Percentiles rank a stretch among this genome's conserved stretches.
These are phyloP conservation scores for Pyrus betulifolia DNA, from an alignment of 306 rosid genomes.

Conservation along the genomic window DNA sequence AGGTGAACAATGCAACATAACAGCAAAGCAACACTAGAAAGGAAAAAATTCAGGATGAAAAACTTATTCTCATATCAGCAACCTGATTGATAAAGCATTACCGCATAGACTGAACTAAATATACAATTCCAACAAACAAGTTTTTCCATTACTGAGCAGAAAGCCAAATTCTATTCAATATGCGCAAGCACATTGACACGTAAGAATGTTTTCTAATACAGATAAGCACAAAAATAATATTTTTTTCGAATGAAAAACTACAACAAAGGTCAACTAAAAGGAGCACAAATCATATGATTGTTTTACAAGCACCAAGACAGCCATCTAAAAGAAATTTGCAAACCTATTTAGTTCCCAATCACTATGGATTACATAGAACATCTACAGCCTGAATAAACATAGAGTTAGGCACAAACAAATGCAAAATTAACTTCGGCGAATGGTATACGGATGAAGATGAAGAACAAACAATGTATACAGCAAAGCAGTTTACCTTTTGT, in stretches of 20 bases:
- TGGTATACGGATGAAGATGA: neutral
- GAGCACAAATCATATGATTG: neutral
- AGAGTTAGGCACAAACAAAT: neutral
- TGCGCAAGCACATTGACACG: neutral
- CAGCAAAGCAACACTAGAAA: neutral
- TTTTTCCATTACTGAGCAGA: neutral
- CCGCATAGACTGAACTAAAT: neutral
- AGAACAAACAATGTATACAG: neutral
- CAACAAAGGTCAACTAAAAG: neutral
- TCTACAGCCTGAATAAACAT: neutral
- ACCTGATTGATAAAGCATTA: neutral
- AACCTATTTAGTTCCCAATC: neutral
- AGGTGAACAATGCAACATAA: neutral
- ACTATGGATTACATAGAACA: neutral
- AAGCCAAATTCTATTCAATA: neutral
- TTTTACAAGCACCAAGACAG: neutral
- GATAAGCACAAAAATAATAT: no score
- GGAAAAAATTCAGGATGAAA: neutral
- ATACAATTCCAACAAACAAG: neutral
- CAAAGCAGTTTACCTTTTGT: slow-evolving; percentile 59
- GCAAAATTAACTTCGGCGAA: slow-evolving; percentile 1
- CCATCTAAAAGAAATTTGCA: neutral
- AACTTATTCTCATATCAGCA: neutral
- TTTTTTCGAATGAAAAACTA: neutral
- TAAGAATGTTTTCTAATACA: neutral